phyloP scores from a whole-genome alignment of 139 green algal genomes.

The Coelastrella sp. region DNA sequence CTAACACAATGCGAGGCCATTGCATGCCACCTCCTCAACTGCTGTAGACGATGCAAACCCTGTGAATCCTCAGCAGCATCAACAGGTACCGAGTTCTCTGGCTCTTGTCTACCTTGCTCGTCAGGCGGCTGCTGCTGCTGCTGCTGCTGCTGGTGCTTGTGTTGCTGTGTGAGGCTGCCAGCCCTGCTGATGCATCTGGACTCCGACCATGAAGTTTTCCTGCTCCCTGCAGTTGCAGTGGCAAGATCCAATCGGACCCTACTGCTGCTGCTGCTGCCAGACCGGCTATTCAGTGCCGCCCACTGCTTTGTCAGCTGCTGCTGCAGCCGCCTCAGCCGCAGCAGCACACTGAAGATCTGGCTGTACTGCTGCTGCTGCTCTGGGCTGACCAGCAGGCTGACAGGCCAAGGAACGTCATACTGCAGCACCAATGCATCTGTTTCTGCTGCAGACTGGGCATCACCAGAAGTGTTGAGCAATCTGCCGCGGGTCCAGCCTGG shows the following conservation, averaged over 20 bases:
- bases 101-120: background rate
- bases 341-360: conserved; percentile 31
- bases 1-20: background rate
- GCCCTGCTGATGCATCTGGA: background rate
- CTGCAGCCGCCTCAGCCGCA: conserved; percentile 42
- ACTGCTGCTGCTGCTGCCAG: conserved; percentile 10
- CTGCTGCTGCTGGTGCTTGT: background rate
- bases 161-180: background rate
- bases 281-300: background rate
- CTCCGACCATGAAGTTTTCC: background rate
- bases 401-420: conserved; percentile 15
- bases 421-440: conserved; percentile 16
- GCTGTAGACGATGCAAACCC: conserved; percentile 2
- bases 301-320: conserved; percentile 41
- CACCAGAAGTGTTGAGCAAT: background rate
- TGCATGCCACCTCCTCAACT: conserved; percentile 29
- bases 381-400: conserved; percentile 10
- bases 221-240: background rate
- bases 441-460: background rate
- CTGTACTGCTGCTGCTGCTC: conserved; percentile 40
- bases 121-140: background rate
- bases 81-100: no score
- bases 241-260: background rate
- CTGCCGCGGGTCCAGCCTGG: conserved; percentile 3
- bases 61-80: background rate